phyloP scores from a whole-genome alignment of 768 basidiomycete genomes.

The Hypholoma fasciculare region DNA sequence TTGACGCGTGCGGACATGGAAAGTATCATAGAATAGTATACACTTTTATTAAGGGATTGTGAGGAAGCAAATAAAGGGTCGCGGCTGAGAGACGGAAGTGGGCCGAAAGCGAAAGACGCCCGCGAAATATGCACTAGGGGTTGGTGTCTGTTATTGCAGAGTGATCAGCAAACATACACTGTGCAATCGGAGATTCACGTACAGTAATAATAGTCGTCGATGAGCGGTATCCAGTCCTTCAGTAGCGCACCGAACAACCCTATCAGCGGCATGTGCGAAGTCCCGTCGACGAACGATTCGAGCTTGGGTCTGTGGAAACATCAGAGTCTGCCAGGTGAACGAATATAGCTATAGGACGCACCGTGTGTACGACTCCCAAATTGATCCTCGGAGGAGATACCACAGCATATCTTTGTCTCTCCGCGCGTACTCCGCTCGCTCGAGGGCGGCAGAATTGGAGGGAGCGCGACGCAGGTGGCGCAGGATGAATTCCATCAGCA shows the following conservation, averaged over 20 bases:
- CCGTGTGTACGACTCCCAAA: conserved; percentile 84
- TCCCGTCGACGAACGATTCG: conserved; percentile 56
- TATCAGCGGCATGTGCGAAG: conserved; percentile 59
- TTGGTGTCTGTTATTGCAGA: conserved; percentile 35
- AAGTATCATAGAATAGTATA: background rate
- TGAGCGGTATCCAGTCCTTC: conserved; percentile 86
- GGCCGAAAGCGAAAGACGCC: background rate
- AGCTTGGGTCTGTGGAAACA: conserved; percentile 64
- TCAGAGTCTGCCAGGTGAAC: background rate
- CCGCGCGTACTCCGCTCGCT: conserved; percentile 77
- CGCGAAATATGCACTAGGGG: conserved; percentile 27
- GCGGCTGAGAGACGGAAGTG: background rate
- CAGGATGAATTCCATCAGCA: conserved; percentile 73
- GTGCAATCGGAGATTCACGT: conserved; percentile 29
- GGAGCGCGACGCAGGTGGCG: conserved; percentile 73
- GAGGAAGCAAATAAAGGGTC: background rate
- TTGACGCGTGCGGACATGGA: too few relatives aligned
- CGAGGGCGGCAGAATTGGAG: conserved; percentile 58
- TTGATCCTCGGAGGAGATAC: conserved; percentile 83
- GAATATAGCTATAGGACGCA: conserved; percentile 25
- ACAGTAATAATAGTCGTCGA: conserved; percentile 93
- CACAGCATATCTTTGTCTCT: conserved; percentile 81
- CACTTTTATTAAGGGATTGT: background rate
- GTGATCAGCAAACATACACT: background rate
- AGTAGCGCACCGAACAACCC: conserved; percentile 70